Evolutionary conservation across 345 rosid genomes (phyloP).

Genomic region (Melaleuca alternifolia): DNA sequence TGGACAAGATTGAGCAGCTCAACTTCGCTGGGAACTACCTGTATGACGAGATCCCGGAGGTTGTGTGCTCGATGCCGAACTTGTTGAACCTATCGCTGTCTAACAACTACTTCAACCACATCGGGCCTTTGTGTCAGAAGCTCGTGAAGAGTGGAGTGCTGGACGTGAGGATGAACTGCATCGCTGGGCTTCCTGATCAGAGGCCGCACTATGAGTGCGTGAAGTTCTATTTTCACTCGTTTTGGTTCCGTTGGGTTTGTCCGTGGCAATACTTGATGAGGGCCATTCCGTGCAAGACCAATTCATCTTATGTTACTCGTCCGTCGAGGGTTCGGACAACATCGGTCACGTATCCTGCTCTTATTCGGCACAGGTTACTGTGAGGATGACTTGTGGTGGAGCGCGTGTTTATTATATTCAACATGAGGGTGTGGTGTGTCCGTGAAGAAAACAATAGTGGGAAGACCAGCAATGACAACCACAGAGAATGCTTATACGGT

Average conservation of each 20-base stretch:
- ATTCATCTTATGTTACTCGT: background rate
- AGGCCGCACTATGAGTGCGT: slow-evolving; percentile 23
- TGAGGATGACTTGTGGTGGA: background rate
- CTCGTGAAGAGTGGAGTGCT: slow-evolving; percentile 13
- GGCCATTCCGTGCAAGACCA: slow-evolving; percentile 16
- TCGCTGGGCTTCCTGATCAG: slow-evolving; percentile 21
- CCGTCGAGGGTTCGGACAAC: background rate
- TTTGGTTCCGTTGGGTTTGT: background rate
- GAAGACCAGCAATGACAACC: background rate
- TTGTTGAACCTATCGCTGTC: slow-evolving; percentile 22
- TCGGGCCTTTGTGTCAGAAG: slow-evolving; percentile 27
- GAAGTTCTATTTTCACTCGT: background rate
- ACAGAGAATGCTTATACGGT: too few species aligned
- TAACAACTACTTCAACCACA: slow-evolving; percentile 19
- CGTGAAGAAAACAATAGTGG: background rate
- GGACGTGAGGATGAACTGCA: slow-evolving; percentile 29
- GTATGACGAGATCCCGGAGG: slow-evolving; percentile 32
- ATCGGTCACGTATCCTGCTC: background rate
- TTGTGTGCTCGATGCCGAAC: slow-evolving; percentile 12
- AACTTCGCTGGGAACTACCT: slow-evolving; percentile 27
- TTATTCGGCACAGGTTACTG: background rate
- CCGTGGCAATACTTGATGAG: background rate
- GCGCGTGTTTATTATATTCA: background rate
- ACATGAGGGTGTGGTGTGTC: background rate
- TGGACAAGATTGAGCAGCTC: slow-evolving; percentile 23